These are phyloP conservation scores for Uronychia binucleata DNA, from an alignment of 73 alveolate species.

Conservation along the genomic window DNA sequence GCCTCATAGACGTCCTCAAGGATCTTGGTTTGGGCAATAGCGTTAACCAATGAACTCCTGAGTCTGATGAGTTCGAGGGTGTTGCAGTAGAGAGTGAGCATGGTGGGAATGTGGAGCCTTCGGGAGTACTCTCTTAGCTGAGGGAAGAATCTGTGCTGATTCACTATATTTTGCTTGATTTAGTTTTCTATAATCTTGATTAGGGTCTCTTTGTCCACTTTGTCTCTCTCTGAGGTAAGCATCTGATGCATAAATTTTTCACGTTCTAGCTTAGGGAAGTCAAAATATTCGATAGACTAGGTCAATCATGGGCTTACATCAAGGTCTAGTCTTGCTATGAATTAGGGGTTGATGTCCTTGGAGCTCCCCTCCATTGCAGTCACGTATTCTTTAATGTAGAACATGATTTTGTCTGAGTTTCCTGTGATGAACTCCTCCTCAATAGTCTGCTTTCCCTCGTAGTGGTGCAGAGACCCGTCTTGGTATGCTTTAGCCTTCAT, in stretches of 20 bases:
- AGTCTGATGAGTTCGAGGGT: conserved; percentile 50
- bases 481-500: conserved; percentile 31
- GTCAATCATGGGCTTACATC: conserved; percentile 30
- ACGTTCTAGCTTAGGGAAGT: conserved; percentile 14
- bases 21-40: conserved; percentile 32
- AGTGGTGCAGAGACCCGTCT: conserved; percentile 24
- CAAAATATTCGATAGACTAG: conserved; percentile 42
- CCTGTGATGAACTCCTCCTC: conserved; percentile 59
- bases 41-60: conserved; percentile 38
- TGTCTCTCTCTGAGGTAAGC: conserved; percentile 22
- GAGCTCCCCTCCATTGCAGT: conserved; percentile 11
- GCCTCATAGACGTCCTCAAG: conserved; percentile 44
- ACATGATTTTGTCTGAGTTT: conserved; percentile 47
- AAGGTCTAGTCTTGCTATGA: conserved; percentile 38
- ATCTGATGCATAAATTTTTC: conserved; percentile 12
- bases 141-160: conserved; percentile 36
- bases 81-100: conserved; percentile 56
- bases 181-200: conserved; percentile 16
- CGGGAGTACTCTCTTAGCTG: conserved; percentile 38
- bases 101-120: conserved; percentile 45
- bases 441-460: conserved; percentile 46
- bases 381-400: conserved; percentile 41
- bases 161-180: conserved; percentile 24
- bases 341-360: conserved; percentile 44
- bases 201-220: conserved; percentile 38